Base-by-base conservation (phyloP, 2,329 filamentous ascomycete genomes). In the Parafenestella ontariensis region DNA sequence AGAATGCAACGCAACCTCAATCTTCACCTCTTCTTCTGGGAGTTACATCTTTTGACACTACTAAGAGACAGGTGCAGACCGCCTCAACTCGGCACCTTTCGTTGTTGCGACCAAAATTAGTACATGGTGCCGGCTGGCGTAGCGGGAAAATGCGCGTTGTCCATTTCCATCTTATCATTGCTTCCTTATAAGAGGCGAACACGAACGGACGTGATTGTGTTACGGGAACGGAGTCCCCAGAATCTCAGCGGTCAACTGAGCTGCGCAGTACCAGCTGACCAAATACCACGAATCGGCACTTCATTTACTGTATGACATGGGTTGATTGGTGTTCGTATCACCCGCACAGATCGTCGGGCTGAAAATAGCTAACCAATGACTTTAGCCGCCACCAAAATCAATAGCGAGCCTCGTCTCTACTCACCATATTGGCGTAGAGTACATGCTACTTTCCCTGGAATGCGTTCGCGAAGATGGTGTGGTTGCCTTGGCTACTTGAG, bases 351-450 rank as follows among this genome's bases (percentile, higher is more conserved):
- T 61, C 45, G 42, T 28, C 51, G 51, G 46, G 54, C 58, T 54
- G 52, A 60, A 52, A 54, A 52, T 59, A 56, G 41, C 50, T 36
- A 33, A 23, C 59, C 63, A 65, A 66, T 65, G 33, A 56, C 11
- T 11, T 43, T n/a, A 42, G 31, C 44, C 45, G 49, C 49, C 43
- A 56, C 47, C 39, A 33, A 56, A 45, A 36, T 46, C 20, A 36
- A 46, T 45, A 46, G 47, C 41, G 41, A 43, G 54, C 34, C 55
- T 60, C 56, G 46, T 47, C 49, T 46, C 13, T 36, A 34, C 37
- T 46, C 47, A 46, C 39, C 31, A 15, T 37, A 34, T 49, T 8
- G 52, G 48, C 43, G 42, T 46, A 59, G 52, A 48, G 26, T 34
- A 10, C 33, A 45, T 49, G 20, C 15, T 21, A 36, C 42, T 36